Evolutionary conservation across 192 early-diverging fungal species (phyloP).

Genomic region (Backusella tarrabulga): DNA sequence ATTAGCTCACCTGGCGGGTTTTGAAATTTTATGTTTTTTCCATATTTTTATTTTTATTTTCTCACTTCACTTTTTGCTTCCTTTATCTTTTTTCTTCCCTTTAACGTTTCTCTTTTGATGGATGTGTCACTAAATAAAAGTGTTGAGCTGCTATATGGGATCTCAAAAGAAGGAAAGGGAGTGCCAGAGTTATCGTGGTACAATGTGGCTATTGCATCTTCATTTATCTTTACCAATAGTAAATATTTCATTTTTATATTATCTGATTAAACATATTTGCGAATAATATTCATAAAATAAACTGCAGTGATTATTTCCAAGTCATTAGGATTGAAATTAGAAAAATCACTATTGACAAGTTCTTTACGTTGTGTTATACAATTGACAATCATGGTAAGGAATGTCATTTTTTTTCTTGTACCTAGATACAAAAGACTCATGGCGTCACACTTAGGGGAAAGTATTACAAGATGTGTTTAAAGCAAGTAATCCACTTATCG

Average conservation of each 20-base stretch:
- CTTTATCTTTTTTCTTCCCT: background rate
- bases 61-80: background rate
- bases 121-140: background rate
- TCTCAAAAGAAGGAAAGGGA: background rate
- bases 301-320: constrained; percentile 24
- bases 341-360: constrained; percentile 61
- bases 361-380: constrained; percentile 74
- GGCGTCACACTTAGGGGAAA: constrained; percentile 42
- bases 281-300: background rate
- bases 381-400: constrained; percentile 67
- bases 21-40: background rate
- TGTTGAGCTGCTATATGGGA: background rate
- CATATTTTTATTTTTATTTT: background rate
- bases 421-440: background rate
- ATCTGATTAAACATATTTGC: background rate
- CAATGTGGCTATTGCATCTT: constrained; percentile 26
- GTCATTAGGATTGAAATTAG: constrained; percentile 64
- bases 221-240: constrained; percentile 28
- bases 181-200: constrained; percentile 21
- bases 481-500: constrained; percentile 57
- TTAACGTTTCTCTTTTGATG: background rate
- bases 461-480: constrained; percentile 67
- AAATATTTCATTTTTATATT: background rate
- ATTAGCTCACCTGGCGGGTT: background rate
- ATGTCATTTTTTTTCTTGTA: background rate